phyloP scores from a whole-genome alignment of 352 stramenopile species.

The Pythium oligandrum region DNA sequence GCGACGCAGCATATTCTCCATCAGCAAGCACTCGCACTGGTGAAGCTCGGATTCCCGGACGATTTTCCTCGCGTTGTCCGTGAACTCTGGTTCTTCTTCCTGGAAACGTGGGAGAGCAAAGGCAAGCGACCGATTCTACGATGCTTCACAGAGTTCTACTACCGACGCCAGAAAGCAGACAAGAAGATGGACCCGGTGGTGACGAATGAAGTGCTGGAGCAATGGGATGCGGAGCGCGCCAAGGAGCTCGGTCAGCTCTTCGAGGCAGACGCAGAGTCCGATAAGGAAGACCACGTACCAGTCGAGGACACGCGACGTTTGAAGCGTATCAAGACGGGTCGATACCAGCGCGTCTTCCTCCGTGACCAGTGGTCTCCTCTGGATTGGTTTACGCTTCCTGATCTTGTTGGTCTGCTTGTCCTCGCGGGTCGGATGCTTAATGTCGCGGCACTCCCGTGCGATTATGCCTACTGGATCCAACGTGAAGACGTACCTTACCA shows the following conservation, averaged over 20 bases:
- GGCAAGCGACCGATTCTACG: slow-evolving; percentile 50
- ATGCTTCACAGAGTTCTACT: slow-evolving; percentile 72
- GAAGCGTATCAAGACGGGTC: neutral
- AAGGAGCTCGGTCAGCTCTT: slow-evolving; percentile 17
- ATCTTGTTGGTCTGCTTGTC: slow-evolving; percentile 57
- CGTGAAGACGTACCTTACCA: slow-evolving; percentile 58
- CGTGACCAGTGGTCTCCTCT: slow-evolving; percentile 12
- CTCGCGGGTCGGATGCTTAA: slow-evolving; percentile 62
- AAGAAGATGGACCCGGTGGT: slow-evolving; percentile 44
- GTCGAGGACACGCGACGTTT: neutral
- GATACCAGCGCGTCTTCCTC: no score
- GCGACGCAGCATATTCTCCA: slow-evolving; percentile 62
- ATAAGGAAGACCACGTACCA: slow-evolving; percentile 4
- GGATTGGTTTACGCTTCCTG: slow-evolving; percentile 47
- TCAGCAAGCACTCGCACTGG: slow-evolving; percentile 38
- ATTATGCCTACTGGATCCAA: slow-evolving; percentile 60
- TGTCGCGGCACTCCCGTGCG: slow-evolving; percentile 48
- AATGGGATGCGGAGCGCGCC: slow-evolving; percentile 56
- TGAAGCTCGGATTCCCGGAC: slow-evolving; percentile 30
- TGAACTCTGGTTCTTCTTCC: slow-evolving; percentile 63
- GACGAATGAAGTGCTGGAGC: slow-evolving; percentile 56
- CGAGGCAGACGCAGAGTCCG: slow-evolving; percentile 2
- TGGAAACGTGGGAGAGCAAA: slow-evolving; percentile 58
- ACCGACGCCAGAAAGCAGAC: slow-evolving; percentile 23
- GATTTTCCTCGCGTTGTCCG: slow-evolving; percentile 47